Conservation (phyloP, 768 basidiomycete genomes). For the Strobilomyces confusus region DNA sequence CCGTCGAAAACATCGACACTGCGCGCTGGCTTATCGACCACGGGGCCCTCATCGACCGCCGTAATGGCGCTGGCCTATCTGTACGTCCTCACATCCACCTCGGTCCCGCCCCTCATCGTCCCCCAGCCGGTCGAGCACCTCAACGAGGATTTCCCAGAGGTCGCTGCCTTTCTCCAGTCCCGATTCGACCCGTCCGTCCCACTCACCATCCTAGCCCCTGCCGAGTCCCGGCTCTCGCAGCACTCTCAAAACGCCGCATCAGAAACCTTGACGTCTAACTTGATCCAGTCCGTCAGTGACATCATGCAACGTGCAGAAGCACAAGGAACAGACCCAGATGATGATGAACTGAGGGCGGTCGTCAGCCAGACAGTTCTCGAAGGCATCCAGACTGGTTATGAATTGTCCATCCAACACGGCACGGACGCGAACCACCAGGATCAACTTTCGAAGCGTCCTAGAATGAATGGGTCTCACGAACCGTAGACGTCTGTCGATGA, state of each 20-base stretch:
- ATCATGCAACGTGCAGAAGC: slow-evolving; percentile 60
- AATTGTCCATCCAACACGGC: slow-evolving; percentile 35
- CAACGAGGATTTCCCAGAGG: slow-evolving; percentile 63
- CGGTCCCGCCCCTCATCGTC: slow-evolving; percentile 2
- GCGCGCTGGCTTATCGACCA: slow-evolving; percentile 76
- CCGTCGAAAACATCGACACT: slow-evolving; percentile 76
- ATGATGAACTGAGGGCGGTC: slow-evolving; percentile 57
- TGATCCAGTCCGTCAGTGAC: slow-evolving; percentile 62
- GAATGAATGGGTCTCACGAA: slow-evolving; percentile 19
- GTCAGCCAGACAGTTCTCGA: slow-evolving; percentile 64
- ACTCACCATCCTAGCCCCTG: slow-evolving; percentile 1
- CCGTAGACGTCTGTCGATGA: neutral
- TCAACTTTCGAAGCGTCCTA: slow-evolving; percentile 22
- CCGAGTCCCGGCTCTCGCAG: slow-evolving; percentile 46
- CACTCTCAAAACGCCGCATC: slow-evolving; percentile 65
- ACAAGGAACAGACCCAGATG: slow-evolving; percentile 63
- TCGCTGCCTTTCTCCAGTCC: slow-evolving; percentile 59
- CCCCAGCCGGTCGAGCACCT: slow-evolving; percentile 49
- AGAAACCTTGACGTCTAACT: slow-evolving; percentile 62
- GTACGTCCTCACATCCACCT: slow-evolving; percentile 43
- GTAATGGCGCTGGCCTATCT: slow-evolving; percentile 70
- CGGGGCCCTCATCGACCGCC: slow-evolving; percentile 60
- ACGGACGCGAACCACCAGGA: slow-evolving; percentile 8
- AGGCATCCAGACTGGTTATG: slow-evolving; percentile 60
- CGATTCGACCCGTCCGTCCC: slow-evolving; percentile 16